phyloP scores from a whole-genome alignment of 352 stramenopile genomes.

The Phytophthora citricola region DNA sequence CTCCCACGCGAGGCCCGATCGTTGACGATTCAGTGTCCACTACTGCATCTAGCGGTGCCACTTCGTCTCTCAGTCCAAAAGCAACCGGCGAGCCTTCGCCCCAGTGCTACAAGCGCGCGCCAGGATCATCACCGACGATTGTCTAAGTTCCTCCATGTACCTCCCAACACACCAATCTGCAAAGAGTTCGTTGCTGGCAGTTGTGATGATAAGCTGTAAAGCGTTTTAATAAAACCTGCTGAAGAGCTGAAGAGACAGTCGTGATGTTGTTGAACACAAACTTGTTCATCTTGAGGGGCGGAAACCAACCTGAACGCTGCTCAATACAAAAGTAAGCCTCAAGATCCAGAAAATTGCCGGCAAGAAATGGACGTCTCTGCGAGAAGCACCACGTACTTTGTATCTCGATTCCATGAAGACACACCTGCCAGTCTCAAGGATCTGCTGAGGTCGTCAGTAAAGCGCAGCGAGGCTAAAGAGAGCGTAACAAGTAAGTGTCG shows the following conservation, averaged over 20 bases:
- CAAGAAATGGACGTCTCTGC: constrained; percentile 13
- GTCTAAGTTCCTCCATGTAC: constrained; percentile 23
- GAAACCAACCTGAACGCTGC: neutral
- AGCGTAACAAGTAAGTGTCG: neutral
- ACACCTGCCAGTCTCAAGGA: constrained; percentile 26
- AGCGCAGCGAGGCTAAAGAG: constrained; percentile 1
- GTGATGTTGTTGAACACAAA: constrained; percentile 4
- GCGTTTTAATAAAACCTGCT: constrained; percentile 9
- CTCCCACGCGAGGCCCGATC: constrained; percentile 29
- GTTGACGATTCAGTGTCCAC: constrained; percentile 28
- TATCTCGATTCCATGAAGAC: constrained; percentile 26
- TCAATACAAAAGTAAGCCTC: neutral
- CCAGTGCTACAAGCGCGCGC: constrained; percentile 69
- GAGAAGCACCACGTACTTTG: constrained; percentile 9
- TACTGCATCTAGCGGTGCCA: constrained; percentile 6
- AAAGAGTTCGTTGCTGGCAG: constrained; percentile 5
- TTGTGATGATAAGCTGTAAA: constrained; percentile 3
- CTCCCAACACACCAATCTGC: neutral
- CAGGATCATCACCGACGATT: constrained; percentile 49
- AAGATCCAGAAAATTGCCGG: neutral
- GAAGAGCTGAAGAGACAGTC: constrained; percentile 9
- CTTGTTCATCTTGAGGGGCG: constrained; percentile 12
- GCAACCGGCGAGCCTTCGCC: constrained; percentile 32
- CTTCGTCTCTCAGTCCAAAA: constrained; percentile 40
- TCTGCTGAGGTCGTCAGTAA: constrained; percentile 15